These are phyloP conservation scores for Colletotrichum sidae DNA, from an alignment of 2,329 filamentous ascomycete species.

Conservation along the genomic window DNA sequence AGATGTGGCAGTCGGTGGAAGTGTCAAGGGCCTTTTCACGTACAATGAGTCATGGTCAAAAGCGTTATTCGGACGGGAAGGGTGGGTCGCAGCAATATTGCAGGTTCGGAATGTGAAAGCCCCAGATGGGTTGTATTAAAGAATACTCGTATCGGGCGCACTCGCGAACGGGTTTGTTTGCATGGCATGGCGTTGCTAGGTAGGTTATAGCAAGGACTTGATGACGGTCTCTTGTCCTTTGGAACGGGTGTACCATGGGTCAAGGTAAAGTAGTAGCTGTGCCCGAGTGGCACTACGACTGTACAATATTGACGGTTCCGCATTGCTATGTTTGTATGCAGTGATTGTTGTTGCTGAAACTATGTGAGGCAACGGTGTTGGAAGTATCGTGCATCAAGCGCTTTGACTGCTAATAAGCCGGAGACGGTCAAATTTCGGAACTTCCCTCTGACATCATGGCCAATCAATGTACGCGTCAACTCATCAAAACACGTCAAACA, in stretches of 20 bases:
- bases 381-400: not conserved
- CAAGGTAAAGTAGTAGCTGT: too few species aligned
- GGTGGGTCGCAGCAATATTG: conserved; percentile 13
- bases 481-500: not conserved
- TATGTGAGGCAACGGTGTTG: not conserved
- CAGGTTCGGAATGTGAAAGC: conserved; percentile 9
- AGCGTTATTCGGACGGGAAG: conserved; percentile 33
- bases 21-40: conserved; percentile 9
- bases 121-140: not conserved
- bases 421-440: not conserved
- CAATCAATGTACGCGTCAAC: not conserved
- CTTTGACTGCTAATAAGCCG: not conserved
- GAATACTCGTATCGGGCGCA: conserved; percentile 7
- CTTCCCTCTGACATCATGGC: not conserved
- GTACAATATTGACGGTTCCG: too few species aligned
- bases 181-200: conserved; percentile 37
- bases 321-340: too few species aligned
- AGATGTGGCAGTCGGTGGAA: not conserved
- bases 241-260: not conserved
- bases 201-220: conserved; percentile 29
- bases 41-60: conserved; percentile 35
- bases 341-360: not conserved
- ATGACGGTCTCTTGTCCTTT: conserved; percentile 17
- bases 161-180: conserved; percentile 32
- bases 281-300: too few species aligned